Evolutionary conservation across 177 flowering plant genomes (phyloP).

Genomic region (Telopea speciosissima): DNA sequence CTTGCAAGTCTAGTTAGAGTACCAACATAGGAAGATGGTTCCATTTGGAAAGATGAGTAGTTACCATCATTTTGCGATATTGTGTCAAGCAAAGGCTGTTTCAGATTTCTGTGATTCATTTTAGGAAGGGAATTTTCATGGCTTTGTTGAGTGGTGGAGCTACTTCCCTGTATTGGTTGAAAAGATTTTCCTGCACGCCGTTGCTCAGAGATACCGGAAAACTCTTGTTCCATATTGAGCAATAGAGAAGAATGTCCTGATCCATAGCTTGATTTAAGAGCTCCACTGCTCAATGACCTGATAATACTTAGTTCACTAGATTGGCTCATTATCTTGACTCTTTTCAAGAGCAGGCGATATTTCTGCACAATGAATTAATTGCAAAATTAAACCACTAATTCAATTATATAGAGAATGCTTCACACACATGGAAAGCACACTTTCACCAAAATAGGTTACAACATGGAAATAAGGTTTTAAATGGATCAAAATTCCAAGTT

Average conservation of each 20-base stretch:
- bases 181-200: too few relatives aligned
- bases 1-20: neutral
- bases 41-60: neutral
- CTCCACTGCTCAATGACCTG: constrained; percentile 4
- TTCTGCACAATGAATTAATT: constrained; percentile 18
- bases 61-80: neutral
- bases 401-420: too few relatives aligned
- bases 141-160: neutral
- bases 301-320: neutral
- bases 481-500: too few relatives aligned
- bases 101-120: neutral
- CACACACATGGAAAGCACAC: too few relatives aligned
- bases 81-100: neutral
- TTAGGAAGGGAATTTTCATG: neutral
- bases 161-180: too few relatives aligned
- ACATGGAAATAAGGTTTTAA: too few relatives aligned
- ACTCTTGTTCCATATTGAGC: neutral
- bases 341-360: constrained; percentile 21
- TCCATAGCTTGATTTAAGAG: neutral
- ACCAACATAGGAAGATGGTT: too few relatives aligned
- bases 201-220: neutral
- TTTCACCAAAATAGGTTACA: too few relatives aligned
- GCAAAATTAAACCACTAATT: too few relatives aligned
- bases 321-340: constrained; percentile 9
- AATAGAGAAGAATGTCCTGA: neutral